These are phyloP conservation scores for Chytriomyces confervae DNA, from an alignment of 192 early-diverging fungal genomes.

Conservation along the genomic window DNA sequence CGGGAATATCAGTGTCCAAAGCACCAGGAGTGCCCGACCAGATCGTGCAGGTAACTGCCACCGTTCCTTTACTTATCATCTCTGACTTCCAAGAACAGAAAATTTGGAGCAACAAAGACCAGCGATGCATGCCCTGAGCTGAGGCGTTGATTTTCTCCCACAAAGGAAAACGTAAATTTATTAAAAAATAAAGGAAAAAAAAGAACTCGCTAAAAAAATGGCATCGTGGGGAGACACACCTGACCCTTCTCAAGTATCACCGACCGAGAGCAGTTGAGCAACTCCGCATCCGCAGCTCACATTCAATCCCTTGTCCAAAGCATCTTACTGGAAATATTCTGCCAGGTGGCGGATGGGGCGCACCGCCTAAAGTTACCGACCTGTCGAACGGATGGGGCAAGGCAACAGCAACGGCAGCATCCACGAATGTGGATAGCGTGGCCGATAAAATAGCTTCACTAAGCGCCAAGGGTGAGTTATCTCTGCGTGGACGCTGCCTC, in stretches of 20 bases:
- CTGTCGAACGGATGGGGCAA: conserved; percentile 10
- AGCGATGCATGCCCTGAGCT: conserved; percentile 2
- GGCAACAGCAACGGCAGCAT: neutral
- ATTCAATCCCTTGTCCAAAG: too few relatives aligned
- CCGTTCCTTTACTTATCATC: too few relatives aligned
- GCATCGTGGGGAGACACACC: too few relatives aligned
- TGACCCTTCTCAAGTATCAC: too few relatives aligned
- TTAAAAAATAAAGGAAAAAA: neutral
- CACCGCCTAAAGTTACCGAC: conserved; percentile 30
- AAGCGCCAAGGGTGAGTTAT: neutral
- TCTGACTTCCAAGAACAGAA: neutral
- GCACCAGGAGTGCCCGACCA: conserved; percentile 7
- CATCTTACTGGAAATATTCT: too few relatives aligned
- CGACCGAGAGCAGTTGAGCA: too few relatives aligned
- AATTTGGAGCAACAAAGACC: conserved; percentile 21
- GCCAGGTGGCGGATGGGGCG: conserved; percentile 24
- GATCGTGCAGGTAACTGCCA: conserved; percentile 18
- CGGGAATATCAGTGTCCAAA: conserved; percentile 13
- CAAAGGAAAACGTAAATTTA: neutral
- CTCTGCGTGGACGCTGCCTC: neutral
- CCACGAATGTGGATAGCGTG: neutral
- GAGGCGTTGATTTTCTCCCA: neutral
- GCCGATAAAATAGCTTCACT: neutral
- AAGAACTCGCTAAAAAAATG: neutral
- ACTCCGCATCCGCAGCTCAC: too few relatives aligned